Percentiles rank a stretch among this genome's conserved stretches.
phyloP scores from a whole-genome alignment of 805 yeast species.

The Brettanomyces nanus region DNA sequence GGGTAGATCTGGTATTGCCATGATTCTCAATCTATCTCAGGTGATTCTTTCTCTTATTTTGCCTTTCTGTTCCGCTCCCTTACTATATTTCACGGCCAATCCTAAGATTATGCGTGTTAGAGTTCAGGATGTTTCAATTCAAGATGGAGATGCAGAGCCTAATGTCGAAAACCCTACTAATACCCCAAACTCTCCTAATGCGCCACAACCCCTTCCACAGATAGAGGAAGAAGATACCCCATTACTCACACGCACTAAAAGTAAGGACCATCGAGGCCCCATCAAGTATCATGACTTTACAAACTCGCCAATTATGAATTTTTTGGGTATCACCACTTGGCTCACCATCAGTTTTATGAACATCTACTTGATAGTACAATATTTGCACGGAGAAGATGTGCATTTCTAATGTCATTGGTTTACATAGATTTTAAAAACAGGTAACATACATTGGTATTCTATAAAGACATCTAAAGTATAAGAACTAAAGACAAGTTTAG shows the following conservation, averaged over 20 bases:
- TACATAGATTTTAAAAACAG: neutral
- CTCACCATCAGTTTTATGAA: slow-evolving; percentile 63
- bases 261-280: slow-evolving; percentile 9
- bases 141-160: slow-evolving; percentile 1
- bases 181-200: neutral
- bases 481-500: no score
- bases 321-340: slow-evolving; percentile 55
- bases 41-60: slow-evolving; percentile 73
- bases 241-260: slow-evolving; percentile 10
- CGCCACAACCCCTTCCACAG: slow-evolving; percentile 6
- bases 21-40: slow-evolving; percentile 78
- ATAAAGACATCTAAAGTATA: no score
- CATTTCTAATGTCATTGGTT: slow-evolving; percentile 25
- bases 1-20: slow-evolving; percentile 64
- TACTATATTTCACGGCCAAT: slow-evolving; percentile 71
- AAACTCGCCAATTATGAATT: slow-evolving; percentile 52
- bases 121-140: slow-evolving; percentile 4
- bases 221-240: slow-evolving; percentile 1
- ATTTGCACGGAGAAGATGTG: slow-evolving; percentile 27
- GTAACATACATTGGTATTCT: neutral
- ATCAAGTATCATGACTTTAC: slow-evolving; percentile 41
- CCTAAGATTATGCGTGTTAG: slow-evolving; percentile 61
- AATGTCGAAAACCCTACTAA: neutral
- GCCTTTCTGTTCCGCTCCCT: slow-evolving; percentile 80
- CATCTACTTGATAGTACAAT: slow-evolving; percentile 37